These are phyloP conservation scores for Rhynchospora pubera DNA, from an alignment of 176 grass and related monocot species.

Conservation along the genomic window DNA sequence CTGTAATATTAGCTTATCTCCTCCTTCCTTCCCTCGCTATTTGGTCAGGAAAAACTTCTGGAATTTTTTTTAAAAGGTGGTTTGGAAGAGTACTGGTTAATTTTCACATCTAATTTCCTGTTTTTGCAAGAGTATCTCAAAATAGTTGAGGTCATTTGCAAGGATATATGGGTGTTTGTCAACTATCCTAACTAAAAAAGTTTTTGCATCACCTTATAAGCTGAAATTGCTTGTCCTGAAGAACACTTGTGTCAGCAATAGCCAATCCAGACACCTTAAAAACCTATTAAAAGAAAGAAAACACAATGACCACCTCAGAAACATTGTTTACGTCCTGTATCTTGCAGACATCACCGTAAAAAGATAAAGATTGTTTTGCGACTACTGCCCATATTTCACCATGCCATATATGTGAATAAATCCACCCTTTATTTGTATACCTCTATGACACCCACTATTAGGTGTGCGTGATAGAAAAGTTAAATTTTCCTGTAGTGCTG, in stretches of 20 bases:
- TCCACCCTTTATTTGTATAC: neutral
- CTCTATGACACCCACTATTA: neutral
- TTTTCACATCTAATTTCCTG: neutral
- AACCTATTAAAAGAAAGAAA: slow-evolving; percentile 34
- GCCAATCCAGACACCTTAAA: slow-evolving; percentile 57
- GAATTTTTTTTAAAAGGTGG: neutral
- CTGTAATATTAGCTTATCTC: neutral
- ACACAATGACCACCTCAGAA: neutral
- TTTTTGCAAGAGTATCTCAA: neutral
- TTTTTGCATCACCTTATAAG: slow-evolving; percentile 55
- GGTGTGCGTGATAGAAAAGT: neutral
- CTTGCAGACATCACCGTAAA: neutral
- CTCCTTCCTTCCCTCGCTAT: neutral
- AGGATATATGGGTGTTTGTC: neutral
- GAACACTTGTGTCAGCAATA: slow-evolving; percentile 57
- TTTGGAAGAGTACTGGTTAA: neutral
- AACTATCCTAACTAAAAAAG: neutral
- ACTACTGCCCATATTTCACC: neutral
- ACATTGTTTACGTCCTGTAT: neutral
- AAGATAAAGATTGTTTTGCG: neutral
- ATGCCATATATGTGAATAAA: neutral
- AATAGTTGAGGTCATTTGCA: neutral
- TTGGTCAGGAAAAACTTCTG: neutral
- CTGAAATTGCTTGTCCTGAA: slow-evolving; percentile 85
- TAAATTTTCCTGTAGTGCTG: neutral